phyloP scores from a whole-genome alignment of 1,139 yeast genomes.

The Kodamaea arcana region DNA sequence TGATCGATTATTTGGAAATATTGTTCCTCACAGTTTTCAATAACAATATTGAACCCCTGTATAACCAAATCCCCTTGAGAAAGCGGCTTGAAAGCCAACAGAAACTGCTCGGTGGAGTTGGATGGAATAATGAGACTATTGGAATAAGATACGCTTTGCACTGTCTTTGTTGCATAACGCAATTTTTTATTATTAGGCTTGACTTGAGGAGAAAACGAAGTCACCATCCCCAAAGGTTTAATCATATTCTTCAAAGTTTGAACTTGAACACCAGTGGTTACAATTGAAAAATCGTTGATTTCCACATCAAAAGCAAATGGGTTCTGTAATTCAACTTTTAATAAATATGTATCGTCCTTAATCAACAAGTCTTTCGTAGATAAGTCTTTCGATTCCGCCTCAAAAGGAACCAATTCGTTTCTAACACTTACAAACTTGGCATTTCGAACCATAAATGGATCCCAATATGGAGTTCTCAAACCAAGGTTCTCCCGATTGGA shows the following conservation, averaged over 20 bases:
- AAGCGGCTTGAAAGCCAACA: conserved; percentile 35
- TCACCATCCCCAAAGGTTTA: conserved; percentile 6
- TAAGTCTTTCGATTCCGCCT: neutral
- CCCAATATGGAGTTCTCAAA: conserved; percentile 54
- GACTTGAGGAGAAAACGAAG: neutral
- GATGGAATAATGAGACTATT: conserved; percentile 21
- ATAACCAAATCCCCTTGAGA: conserved; percentile 28
- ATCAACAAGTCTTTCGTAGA: conserved; percentile 37
- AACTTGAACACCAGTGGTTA: conserved; percentile 25
- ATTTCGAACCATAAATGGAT: conserved; percentile 59
- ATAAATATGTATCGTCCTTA: conserved; percentile 52
- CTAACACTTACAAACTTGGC: conserved; percentile 31
- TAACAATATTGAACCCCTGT: conserved; percentile 26
- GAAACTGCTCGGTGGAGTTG: conserved; percentile 26
- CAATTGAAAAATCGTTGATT: conserved; percentile 49
- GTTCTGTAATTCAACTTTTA: conserved; percentile 62
- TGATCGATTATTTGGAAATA: conserved; percentile 28
- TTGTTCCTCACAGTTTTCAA: conserved; percentile 29
- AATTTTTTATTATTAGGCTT: conserved; percentile 6
- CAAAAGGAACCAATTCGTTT: conserved; percentile 32
- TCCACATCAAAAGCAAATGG: conserved; percentile 77
- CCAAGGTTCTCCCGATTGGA: conserved; percentile 16
- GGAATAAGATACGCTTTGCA: conserved; percentile 5
- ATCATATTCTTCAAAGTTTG: conserved; percentile 23
- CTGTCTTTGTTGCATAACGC: conserved; percentile 3